These are phyloP conservation scores for Thalassiosira livingstoniorum DNA, from an alignment of 352 stramenopile species.

Conservation along the genomic window DNA sequence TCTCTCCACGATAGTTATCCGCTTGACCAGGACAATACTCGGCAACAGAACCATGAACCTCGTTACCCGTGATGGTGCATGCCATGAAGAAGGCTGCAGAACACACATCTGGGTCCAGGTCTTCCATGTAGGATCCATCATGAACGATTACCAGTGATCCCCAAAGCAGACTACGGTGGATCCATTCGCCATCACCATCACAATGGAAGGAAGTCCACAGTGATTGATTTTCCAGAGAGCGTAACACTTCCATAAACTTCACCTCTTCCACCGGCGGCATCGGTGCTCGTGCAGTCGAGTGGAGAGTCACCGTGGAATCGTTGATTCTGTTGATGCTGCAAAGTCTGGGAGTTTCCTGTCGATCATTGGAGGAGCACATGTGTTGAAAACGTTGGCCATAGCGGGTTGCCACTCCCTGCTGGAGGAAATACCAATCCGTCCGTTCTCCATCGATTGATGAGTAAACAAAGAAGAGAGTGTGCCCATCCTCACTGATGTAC, in stretches of 20 bases:
- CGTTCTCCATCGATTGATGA: neutral
- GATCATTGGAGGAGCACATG: neutral
- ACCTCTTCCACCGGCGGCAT: neutral
- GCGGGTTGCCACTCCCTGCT: neutral
- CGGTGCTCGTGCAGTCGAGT: neutral
- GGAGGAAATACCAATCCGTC: neutral
- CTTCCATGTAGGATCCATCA: slow-evolving; percentile 24
- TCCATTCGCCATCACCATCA: slow-evolving; percentile 41
- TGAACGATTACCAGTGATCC: slow-evolving; percentile 6
- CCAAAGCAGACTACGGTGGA: neutral
- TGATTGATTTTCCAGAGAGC: neutral
- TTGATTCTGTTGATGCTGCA: neutral
- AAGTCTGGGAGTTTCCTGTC: neutral
- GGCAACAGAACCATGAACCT: neutral
- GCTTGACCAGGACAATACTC: neutral
- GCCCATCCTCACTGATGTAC: neutral
- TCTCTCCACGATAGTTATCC: slow-evolving; percentile 15
- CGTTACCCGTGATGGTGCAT: neutral
- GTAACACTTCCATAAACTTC: neutral
- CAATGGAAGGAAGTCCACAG: slow-evolving; percentile 8
- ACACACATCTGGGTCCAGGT: slow-evolving; percentile 4
- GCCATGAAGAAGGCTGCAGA: slow-evolving; percentile 3
- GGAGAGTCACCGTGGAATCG: neutral
- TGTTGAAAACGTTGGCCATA: neutral
- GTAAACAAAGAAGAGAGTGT: neutral